Base-by-base conservation (phyloP, 2,329 filamentous ascomycete species). In the Colletotrichum sp. region DNA sequence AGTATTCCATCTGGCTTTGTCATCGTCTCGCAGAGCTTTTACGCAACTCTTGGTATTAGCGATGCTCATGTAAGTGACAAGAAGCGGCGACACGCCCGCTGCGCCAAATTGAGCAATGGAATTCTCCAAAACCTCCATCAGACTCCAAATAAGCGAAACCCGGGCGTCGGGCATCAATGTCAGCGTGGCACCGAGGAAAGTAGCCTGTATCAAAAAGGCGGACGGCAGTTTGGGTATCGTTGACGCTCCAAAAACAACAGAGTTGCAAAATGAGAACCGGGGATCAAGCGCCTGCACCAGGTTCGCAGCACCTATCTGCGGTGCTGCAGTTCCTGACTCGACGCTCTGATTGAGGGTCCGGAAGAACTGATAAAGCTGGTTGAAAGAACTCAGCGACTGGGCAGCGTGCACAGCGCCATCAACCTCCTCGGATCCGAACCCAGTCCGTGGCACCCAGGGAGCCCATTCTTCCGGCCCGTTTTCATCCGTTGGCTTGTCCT, bases 401-500 rank as follows among this genome's bases (percentile, higher is more conserved):
- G 81, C 80, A 3, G 81, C 79, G 58, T 67, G 66, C 31, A 79
- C 66, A 12, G 78, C 36, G 58, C 64, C 69, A 29, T 70, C 63
- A 34, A 47, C 31, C 68, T 70, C 33, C 18, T 66, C 58, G 63
- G 73, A 58, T 6, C 83, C 83, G 63, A 86, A 85, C 5, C 81
- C 83, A 6, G 80, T 77, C 73, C 86, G 86, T 31, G 91, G 89
- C 21, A 87, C 86, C 93, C 93, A 95, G 2, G 92, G 90, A 76
- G 93, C 91, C 93, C 93, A 95, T 82, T 95, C 93, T 78, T 95
- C 93, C 24, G 93, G 83, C 2, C 92, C 92, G 77, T 93, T 91
- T 80, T 94, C 92, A 31, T 90, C 86, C 4, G 93, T 83, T 4
- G 87, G 87, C 34, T 87, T 72, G 65, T 81, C 79, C 47, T 82